Conservation (phyloP, 768 basidiomycete species). For the Podaxis rugospora region DNA sequence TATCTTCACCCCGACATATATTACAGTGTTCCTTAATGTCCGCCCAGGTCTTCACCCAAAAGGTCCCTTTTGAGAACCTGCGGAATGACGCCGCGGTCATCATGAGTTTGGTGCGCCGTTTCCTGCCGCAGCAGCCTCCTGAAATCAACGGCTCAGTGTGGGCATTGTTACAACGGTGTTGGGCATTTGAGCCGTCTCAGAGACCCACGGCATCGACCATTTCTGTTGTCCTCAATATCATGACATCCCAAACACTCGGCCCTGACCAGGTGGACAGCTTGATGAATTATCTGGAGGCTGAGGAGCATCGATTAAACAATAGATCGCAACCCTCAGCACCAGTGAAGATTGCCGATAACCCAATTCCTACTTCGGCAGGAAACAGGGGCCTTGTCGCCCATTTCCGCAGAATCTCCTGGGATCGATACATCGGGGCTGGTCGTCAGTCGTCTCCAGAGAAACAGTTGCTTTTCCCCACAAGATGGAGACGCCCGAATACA, state of each 20-base stretch:
- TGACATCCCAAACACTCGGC: neutral
- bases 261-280: neutral
- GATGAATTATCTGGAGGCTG: neutral
- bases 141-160: constrained; percentile 9
- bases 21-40: neutral
- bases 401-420: neutral
- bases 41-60: constrained; percentile 13
- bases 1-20: neutral
- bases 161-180: constrained; percentile 11
- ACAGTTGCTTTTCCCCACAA: neutral
- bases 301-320: neutral
- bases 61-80: constrained; percentile 11
- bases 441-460: neutral
- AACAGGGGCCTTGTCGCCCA: neutral
- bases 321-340: neutral
- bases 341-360: neutral
- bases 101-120: constrained; percentile 1
- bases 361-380: neutral
- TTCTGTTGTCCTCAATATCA: neutral
- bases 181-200: constrained; percentile 6
- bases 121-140: constrained; percentile 5
- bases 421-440: neutral
- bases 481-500: neutral
- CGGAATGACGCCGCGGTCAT: constrained; percentile 14
- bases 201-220: constrained; percentile 7